phyloP scores from a whole-genome alignment of 768 basidiomycete genomes.

The Termitomyces sp. region DNA sequence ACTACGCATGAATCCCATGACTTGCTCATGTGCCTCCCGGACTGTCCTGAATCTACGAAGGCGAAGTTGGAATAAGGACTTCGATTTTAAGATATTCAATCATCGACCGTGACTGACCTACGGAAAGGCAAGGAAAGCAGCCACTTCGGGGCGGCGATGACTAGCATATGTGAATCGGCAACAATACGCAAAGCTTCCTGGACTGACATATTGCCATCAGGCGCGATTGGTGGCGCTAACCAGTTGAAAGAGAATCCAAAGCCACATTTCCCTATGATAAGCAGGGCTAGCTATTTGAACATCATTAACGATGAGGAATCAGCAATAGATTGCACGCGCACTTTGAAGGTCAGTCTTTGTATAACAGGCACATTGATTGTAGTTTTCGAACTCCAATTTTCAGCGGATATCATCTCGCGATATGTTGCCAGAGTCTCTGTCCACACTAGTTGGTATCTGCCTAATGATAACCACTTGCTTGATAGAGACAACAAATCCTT shows the following conservation, averaged over 20 bases:
- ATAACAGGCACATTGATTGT: conserved; percentile 17
- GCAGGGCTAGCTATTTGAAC: conserved; percentile 29
- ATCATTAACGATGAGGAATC: not conserved
- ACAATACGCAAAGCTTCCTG: conserved; percentile 32
- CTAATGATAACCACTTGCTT: not conserved
- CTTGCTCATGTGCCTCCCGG: conserved; percentile 23
- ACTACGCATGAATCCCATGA: conserved; percentile 31
- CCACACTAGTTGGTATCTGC: conserved; percentile 32
- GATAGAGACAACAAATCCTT: not conserved
- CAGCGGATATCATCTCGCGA: conserved; percentile 25
- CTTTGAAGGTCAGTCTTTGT: conserved; percentile 26
- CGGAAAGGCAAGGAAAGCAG: conserved; percentile 27
- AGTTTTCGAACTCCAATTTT: conserved; percentile 21
- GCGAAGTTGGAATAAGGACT: not conserved
- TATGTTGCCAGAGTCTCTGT: conserved; percentile 24
- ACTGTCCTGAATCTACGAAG: conserved; percentile 21
- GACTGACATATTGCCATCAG: conserved; percentile 32
- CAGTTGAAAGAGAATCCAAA: conserved; percentile 41
- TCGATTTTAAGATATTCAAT: not conserved
- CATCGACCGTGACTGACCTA: conserved; percentile 19
- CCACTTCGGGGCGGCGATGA: conserved; percentile 30
- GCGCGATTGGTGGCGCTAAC: conserved; percentile 28
- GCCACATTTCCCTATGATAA: conserved; percentile 39
- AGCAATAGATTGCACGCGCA: not conserved
- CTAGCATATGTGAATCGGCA: conserved; percentile 21